Evolutionary conservation across 2,329 filamentous ascomycete species (phyloP).

Genomic region (Bipolaris bicolor): DNA sequence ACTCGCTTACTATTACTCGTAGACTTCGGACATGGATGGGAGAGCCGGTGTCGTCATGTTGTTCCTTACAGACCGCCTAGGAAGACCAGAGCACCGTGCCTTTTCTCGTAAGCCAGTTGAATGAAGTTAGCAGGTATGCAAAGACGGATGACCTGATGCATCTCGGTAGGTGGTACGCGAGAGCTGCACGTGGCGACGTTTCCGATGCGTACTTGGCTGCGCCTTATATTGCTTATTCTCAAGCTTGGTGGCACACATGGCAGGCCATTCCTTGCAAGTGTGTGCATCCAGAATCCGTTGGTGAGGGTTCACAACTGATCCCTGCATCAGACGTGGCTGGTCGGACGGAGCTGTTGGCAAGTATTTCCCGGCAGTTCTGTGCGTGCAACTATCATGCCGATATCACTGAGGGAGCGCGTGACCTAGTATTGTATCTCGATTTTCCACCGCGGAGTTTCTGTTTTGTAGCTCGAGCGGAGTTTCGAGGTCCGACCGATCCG

Average conservation of each 20-base stretch:
- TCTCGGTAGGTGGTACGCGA: neutral
- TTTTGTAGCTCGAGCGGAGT: neutral
- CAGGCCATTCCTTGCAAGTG: neutral
- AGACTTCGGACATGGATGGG: slow-evolving; percentile 8
- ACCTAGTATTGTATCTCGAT: no score
- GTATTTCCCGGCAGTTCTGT: neutral
- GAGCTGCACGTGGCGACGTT: neutral
- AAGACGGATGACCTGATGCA: neutral
- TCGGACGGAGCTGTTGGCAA: neutral
- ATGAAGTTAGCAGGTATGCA: neutral
- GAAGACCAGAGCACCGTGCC: neutral
- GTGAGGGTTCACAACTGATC: neutral
- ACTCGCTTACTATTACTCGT: neutral
- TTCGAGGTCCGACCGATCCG: no score
- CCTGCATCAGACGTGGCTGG: neutral
- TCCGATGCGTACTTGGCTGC: neutral
- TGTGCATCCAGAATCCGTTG: neutral
- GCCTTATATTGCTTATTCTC: neutral
- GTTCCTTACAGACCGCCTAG: neutral
- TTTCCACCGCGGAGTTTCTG: neutral
- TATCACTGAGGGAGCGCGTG: neutral
- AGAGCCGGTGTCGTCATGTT: slow-evolving; percentile 14
- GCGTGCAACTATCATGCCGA: no score
- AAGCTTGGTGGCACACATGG: neutral
- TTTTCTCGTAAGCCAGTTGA: neutral